Evolutionary conservation across 495 filamentous ascomycete species (phyloP), one percentile per base, ranked within the genome.

Genomic region (Aspergillus ellipticus): DNA sequence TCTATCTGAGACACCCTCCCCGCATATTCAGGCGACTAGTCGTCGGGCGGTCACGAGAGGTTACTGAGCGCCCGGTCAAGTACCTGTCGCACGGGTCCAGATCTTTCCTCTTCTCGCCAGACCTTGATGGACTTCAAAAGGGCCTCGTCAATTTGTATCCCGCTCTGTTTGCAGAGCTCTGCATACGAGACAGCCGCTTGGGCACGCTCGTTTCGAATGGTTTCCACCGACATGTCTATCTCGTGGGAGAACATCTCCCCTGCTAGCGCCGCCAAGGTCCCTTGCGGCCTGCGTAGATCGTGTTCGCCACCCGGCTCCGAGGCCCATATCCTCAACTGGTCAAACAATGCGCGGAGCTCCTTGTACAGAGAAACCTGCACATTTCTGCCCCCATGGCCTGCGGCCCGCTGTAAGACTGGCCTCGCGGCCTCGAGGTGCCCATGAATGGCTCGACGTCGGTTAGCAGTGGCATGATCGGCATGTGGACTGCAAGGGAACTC

Each of bases 351-450:
- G 59, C 69, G 70, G 56, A 79, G 68, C 53, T 74, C 72, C 10
- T 74, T 67, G 57, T 77, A 80, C 22, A 73, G 66, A 35, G 71
- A 71, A 51, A 69, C 64, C 58, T 78, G 70, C 57, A 79, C 72
- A 35, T 63, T 61, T 63, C 73, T 66, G 20, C 63, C 73, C 17
- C 75, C 72, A 29, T 67, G 62, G 55, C 68, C 60, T 51, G 75
- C 35, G 22, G 65, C 70, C 56, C 64, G 59, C 48, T 70, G 66
- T 43, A 75, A 49, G 43, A 62, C 59, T 62, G 58, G 59, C 54
- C 60, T 69, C 54, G 73, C 54, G 15, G 67, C 61, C 52, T 53
- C 59, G 54, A 78, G 35, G 55, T 75, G 67, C 26, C 45, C 56
- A 57, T 67, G 64, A 57, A 69, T 52, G 50, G 55, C 71, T 74